Evolutionary conservation across 1,284 basidiomycete species (phyloP), one percentile per base, ranked within the genome.

Genomic region (Ganoderma leucocontextum): DNA sequence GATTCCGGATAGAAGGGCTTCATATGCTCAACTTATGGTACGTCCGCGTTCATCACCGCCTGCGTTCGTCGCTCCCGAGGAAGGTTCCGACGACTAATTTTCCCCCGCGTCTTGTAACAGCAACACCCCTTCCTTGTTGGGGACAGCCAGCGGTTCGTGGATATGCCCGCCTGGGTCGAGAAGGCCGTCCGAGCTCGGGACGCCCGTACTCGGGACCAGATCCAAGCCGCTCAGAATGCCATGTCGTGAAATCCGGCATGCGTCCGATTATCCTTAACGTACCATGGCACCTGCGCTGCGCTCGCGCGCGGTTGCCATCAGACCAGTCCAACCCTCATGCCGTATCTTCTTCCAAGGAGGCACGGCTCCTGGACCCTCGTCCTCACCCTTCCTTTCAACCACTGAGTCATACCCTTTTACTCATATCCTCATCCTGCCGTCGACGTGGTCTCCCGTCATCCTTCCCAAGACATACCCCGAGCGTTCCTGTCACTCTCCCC

Each of bases 131-230:
- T 91, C 83, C 82, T 95, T 57, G 76, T 81, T 15, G 82, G 83
- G 49, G 89, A 90, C 71, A 80, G 79, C 9, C 80, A 82, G 19
- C 83, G 88, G 6, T 81, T 89, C 0, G 93, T 96, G 5, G 92
- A 97, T 78, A 95, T 96, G 94, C 84, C 84, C 22, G 87, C 83
- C 6, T 98, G 96, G 96, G 93, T 96, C 12, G 82, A 81, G 17
- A 80, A 79, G 12, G 92, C 93, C 2, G 79, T 95, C 33, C 84
- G 85, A 39, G 81, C 68, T 7, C 74, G 78, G 36, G 72, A 77
- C 3, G 60, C 68, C 13, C 74, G 74, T 38, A 39, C 62, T 12
- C 72, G 72, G 19, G 70, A 75, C 42, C 75, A 77, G 58, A 70
- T 70, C 42, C 66, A 68, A 15, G 66, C 66, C 13, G 55, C 68